These are phyloP conservation scores for Trypanosoma boissoni DNA, from an alignment of 208 protist species.

Conservation along the genomic window DNA sequence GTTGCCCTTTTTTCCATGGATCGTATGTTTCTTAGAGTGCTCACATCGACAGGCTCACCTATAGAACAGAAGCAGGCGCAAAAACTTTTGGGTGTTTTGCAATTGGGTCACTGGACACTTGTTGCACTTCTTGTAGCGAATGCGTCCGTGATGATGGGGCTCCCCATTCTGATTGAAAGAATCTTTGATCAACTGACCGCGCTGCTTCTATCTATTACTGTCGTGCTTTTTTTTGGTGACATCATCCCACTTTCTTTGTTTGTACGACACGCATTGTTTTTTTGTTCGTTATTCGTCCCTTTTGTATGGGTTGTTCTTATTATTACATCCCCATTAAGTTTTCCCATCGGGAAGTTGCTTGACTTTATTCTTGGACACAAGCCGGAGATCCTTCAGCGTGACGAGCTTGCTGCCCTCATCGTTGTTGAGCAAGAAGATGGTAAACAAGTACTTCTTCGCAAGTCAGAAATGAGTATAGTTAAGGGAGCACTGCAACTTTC, in stretches of 20 bases:
- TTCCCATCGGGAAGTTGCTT: constrained; percentile 75
- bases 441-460: constrained; percentile 33
- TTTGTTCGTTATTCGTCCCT: constrained; percentile 57
- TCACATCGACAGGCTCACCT: constrained; percentile 43
- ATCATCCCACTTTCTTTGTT: constrained; percentile 91
- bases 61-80: constrained; percentile 34
- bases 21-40: constrained; percentile 52
- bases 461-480: constrained; percentile 69
- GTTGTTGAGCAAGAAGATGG: constrained; percentile 31
- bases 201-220: constrained; percentile 80
- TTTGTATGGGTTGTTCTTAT: constrained; percentile 71
- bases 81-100: constrained; percentile 40
- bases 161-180: constrained; percentile 77
- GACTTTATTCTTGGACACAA: constrained; percentile 69
- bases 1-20: constrained; percentile 77
- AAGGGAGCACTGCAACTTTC: constrained; percentile 70
- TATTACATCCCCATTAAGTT: constrained; percentile 66
- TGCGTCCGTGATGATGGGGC: constrained; percentile 63
- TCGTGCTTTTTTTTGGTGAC: constrained; percentile 88
- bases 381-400: constrained; percentile 55
- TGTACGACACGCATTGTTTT: constrained; percentile 67
- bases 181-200: constrained; percentile 64
- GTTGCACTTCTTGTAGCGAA: constrained; percentile 86
- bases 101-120: constrained; percentile 68
- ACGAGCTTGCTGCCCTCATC: constrained; percentile 74